Evolutionary conservation across 129 eudicot species (phyloP), one percentile per base, ranked within the genome.

Genomic region (Flaveria trinervia): DNA sequence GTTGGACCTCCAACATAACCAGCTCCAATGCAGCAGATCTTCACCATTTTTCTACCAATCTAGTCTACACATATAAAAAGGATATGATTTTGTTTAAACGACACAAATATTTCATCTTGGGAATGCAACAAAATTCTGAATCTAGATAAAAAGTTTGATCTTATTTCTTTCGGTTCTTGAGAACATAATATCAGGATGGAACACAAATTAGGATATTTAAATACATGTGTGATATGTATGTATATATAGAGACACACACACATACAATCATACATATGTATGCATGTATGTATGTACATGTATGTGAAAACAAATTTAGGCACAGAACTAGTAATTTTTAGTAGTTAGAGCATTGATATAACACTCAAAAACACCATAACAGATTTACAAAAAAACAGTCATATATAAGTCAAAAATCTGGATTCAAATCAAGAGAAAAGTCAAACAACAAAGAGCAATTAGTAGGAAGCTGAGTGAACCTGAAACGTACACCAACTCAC

Each of bases 1-100:
- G 92, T 90, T 39, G 96, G 96, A 26, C 96, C 92, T 2, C 96
- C 92, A 28, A 90, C 90, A 84, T 88, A 90, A 30, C 96, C 92
- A 65, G 96, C 96, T 70, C 92, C 92, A 72, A 90, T 86, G 65
- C 96, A 90, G 55, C 96, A 90, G 56, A 90, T 90, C 82, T 90
- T 90, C 88, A 90, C 96, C 92, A 88, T 78, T 71, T 85, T 33
- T 28, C 41, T 36, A 18, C 18, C 49, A 82, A 67, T 62, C 55
- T 13, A 57, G 50, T 36, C 70, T 8, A 76, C 73, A 10, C 11
- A 71, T n/a, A 5, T n/a, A 55, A 62, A 55, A 77, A 23, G 76
- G 49, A 36, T 62, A 4, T 18, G 70, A 67, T 69, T 28, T 84
- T 72, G 49, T 36, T 39, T 12, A 48, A 50, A 41, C 2, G 72